Percentiles rank a stretch among this genome's conserved stretches.
These are phyloP conservation scores for Xylaria sp. DNA, from an alignment of 2,329 filamentous ascomycete species.

Conservation along the genomic window DNA sequence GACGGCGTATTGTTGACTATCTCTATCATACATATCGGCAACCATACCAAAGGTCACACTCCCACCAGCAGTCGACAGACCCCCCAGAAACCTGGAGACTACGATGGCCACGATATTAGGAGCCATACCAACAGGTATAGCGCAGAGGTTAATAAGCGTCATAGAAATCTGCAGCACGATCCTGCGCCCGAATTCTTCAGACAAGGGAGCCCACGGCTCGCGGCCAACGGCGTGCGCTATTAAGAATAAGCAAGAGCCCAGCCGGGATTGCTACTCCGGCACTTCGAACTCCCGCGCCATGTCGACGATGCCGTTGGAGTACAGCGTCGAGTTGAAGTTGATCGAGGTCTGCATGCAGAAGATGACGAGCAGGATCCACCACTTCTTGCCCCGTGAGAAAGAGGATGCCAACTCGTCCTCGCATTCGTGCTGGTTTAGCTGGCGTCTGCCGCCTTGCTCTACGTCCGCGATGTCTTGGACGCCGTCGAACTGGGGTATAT, in stretches of 20 bases:
- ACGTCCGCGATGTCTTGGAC: conserved; percentile 35
- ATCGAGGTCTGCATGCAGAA: conserved; percentile 80
- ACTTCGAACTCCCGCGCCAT: conserved; percentile 76
- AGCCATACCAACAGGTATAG: conserved; percentile 76
- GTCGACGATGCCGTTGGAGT: conserved; percentile 74
- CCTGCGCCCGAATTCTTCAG: conserved; percentile 82
- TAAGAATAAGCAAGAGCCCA: conserved; percentile 82
- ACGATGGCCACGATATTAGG: conserved; percentile 78
- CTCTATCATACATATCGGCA: conserved; percentile 77
- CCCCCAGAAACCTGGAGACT: conserved; percentile 76
- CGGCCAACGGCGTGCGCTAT: conserved; percentile 86
- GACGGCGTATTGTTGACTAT: conserved; percentile 79
- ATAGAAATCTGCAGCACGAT: conserved; percentile 79
- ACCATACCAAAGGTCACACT: conserved; percentile 81
- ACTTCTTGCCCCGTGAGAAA: conserved; percentile 73
- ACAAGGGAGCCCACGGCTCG: conserved; percentile 90
- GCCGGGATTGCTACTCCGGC: conserved; percentile 74
- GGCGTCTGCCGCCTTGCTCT: conserved; percentile 43
- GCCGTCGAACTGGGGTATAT: conserved; percentile 33
- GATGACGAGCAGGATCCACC: conserved; percentile 77
- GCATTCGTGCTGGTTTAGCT: conserved; percentile 61
- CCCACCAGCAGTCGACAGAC: conserved; percentile 76
- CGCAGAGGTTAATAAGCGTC: conserved; percentile 81
- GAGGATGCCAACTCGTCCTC: conserved; percentile 73
- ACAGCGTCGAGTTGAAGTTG: conserved; percentile 82